A percentile compares a stretch with the other conserved stretches of the same genome.
phyloP scores from a whole-genome alignment of 2,329 filamentous ascomycete species.

The Scedosporium aurantiacum region DNA sequence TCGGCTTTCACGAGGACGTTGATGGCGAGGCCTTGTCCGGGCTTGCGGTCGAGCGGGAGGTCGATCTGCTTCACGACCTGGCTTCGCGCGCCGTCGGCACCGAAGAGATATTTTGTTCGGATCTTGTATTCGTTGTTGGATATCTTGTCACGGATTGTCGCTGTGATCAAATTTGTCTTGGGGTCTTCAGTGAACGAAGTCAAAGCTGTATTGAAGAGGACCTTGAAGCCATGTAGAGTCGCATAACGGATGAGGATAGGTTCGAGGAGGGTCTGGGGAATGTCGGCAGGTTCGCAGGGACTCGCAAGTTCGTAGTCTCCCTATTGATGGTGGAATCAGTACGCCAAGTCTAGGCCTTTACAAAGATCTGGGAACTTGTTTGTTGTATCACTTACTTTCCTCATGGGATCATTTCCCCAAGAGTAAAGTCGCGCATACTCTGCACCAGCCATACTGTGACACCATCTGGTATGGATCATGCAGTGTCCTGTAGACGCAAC shows the following conservation, averaged over 20 bases:
- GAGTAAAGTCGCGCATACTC: constrained; percentile 39
- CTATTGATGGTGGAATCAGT: constrained; percentile 13
- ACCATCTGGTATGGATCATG: constrained; percentile 41
- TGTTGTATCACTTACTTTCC: constrained; percentile 20
- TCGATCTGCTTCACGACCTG: constrained; percentile 24
- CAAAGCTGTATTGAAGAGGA: constrained; percentile 25
- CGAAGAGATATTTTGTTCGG: constrained; percentile 41
- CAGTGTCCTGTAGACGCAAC: constrained; percentile 24
- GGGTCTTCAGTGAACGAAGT: constrained; percentile 17
- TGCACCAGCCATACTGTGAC: constrained; percentile 37
- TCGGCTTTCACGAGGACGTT: constrained; percentile 35
- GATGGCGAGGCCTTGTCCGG: constrained; percentile 24
- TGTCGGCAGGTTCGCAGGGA: constrained; percentile 29
- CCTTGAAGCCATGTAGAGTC: constrained; percentile 22
- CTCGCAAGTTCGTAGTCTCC: constrained; percentile 30
- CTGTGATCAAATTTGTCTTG: constrained; percentile 15
- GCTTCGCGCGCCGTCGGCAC: constrained; percentile 36
- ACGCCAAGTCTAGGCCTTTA: background rate
- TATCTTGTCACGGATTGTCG: constrained; percentile 23
- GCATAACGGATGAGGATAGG: constrained; percentile 28
- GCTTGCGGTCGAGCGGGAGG: constrained; percentile 30
- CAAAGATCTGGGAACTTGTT: too few species aligned
- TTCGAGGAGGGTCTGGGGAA: constrained; percentile 31
- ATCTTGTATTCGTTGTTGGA: constrained; percentile 28
- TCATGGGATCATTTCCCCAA: constrained; percentile 35